These are phyloP conservation scores for Trametes cubensis DNA, from an alignment of 768 basidiomycete genomes.

Conservation along the genomic window DNA sequence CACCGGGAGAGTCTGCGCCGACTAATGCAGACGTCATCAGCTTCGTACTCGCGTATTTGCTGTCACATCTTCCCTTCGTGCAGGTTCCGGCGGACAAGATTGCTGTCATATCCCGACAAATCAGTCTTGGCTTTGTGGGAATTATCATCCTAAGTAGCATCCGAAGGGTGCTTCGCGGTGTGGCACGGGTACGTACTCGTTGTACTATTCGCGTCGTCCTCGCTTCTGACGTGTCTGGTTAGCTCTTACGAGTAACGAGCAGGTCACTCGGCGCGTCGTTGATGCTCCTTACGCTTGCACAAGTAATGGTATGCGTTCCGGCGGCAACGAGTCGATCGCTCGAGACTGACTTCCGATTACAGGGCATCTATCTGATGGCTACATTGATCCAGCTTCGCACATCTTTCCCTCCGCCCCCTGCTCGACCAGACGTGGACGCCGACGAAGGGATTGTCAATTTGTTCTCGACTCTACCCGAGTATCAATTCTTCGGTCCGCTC, in stretches of 20 bases:
- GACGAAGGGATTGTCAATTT: conserved; percentile 45
- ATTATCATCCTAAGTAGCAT: conserved; percentile 76
- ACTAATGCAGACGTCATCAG: conserved; percentile 43
- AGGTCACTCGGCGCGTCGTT: conserved; percentile 72
- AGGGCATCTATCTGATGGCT: conserved; percentile 85
- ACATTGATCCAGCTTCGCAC: conserved; percentile 82
- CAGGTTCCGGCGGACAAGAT: conserved; percentile 38
- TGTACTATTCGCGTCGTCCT: background rate
- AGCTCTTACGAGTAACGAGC: conserved; percentile 68
- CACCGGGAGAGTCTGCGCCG: conserved; percentile 12
- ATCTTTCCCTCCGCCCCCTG: conserved; percentile 69
- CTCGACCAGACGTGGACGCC: conserved; percentile 26
- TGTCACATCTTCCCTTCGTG: conserved; percentile 43
- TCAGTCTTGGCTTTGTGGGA: conserved; percentile 73
- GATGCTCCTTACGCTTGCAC: conserved; percentile 76
- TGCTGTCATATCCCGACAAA: conserved; percentile 51
- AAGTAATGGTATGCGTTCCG: conserved; percentile 68
- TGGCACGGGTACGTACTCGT: conserved; percentile 52
- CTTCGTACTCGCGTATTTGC: conserved; percentile 42
- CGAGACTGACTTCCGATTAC: background rate
- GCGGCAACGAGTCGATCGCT: too few relatives aligned
- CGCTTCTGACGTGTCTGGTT: background rate
- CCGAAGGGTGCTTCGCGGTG: conserved; percentile 67
- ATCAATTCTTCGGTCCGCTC: conserved; percentile 69
- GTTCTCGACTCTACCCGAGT: conserved; percentile 73